Evolutionary conservation across 1,139 yeast genomes (phyloP), one percentile per base, ranked within the genome.

Genomic region (Yamadazyma buinensis): DNA sequence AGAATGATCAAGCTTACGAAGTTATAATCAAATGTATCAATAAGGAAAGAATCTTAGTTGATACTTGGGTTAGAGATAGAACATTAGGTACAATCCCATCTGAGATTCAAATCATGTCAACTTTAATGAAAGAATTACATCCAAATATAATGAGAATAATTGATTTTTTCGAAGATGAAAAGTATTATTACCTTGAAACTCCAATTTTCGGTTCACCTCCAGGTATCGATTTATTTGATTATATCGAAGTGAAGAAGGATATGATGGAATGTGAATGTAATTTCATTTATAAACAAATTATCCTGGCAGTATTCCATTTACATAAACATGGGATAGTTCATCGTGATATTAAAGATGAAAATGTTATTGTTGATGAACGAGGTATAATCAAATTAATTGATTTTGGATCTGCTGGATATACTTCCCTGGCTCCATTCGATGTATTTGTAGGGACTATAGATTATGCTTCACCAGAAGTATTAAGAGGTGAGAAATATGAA

Each of bases 401-500:
- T 60, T 92, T 88, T 59, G 98, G 98, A 0, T 82, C 95, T 36
- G 95, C 97, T 1, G 95, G 97, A 0, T 86, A 87, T 57, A 76
- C 80, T 15, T 78, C 75, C 44, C 90, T 82, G 59, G 97, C 97
- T 0, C 97, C 97, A 3, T 92, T 90, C 61, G 96, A 90, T 49
- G 95, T 90, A 9, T 92, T 92, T 61, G 97, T 92, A 2, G 98
- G 98, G 2, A 92, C 98, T 0, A 80, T 92, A 27, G 97, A 92
- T 57, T 92, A 90, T 57, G 97, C 97, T 0, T 94, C 97, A 0
- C 97, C 98, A 0, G 98, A 92, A 58, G 96, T 92, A 0, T 67
- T 92, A 23, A 73, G 81, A 34, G 98, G 97, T 7, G 81, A 80
- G 40, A 83, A 88, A 21, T 92, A 92, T 52, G 86, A 79, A 38